A percentile compares a stretch with the other conserved stretches of the same genome.
Conservation (phyloP, 2,329 filamentous ascomycete genomes). For the Penicillium corylophilum region DNA sequence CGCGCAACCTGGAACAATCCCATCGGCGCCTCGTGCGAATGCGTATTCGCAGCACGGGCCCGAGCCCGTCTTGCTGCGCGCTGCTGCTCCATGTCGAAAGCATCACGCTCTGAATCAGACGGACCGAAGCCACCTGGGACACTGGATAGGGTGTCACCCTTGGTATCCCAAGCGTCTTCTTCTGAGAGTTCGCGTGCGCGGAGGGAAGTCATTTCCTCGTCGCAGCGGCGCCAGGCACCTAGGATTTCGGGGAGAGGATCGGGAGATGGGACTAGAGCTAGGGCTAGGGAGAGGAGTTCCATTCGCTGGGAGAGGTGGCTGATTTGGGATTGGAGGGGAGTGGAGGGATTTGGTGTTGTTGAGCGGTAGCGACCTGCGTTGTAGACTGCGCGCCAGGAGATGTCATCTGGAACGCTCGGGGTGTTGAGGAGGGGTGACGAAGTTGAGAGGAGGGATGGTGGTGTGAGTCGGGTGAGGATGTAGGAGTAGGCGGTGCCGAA, state of each 20-base stretch:
- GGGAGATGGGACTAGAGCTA: conserved; percentile 58
- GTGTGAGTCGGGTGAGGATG: conserved; percentile 58
- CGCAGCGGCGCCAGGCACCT: conserved; percentile 61
- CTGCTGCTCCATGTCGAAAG: conserved; percentile 44
- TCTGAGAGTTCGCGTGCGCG: conserved; percentile 56
- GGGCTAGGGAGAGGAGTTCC: conserved; percentile 62
- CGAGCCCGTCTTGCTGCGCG: conserved; percentile 35
- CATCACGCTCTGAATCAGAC: conserved; percentile 45
- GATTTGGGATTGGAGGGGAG: conserved; percentile 45
- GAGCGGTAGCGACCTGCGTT: conserved; percentile 58
- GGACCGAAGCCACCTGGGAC: conserved; percentile 48
- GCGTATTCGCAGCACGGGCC: conserved; percentile 26
- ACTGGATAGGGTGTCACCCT: conserved; percentile 47
- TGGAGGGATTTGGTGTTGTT: conserved; percentile 26
- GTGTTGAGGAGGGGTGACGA: conserved; percentile 29
- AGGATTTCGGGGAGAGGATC: conserved; percentile 61
- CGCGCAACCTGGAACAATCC: conserved; percentile 53
- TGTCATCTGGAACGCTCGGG: conserved; percentile 49
- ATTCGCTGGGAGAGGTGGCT: conserved; percentile 62
- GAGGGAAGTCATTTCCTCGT: conserved; percentile 58
- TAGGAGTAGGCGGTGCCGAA: conserved; percentile 66
- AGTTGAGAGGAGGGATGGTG: conserved; percentile 33
- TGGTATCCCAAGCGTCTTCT: conserved; percentile 58
- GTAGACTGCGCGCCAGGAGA: conserved; percentile 65
- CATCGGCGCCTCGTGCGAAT: conserved; percentile 50